phyloP scores from a whole-genome alignment of 345 rosid genomes.

The Excoecaria cochinchinensis region DNA sequence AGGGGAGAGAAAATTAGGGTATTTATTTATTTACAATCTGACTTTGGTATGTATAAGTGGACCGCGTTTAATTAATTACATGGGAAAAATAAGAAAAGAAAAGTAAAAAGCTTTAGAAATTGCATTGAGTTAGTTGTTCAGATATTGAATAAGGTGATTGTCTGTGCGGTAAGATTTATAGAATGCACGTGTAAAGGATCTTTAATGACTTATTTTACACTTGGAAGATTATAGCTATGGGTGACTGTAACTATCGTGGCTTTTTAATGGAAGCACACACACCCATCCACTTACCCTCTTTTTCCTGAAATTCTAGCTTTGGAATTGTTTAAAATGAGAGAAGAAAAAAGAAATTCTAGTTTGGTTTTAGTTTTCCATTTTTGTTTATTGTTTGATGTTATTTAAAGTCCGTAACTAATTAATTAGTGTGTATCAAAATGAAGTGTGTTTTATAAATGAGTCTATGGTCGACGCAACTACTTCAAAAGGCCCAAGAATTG shows the following conservation, averaged over 20 bases:
- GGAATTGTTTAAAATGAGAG: too few species aligned
- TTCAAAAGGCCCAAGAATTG: too few species aligned
- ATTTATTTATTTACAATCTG: not conserved
- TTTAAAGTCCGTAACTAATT: too few species aligned
- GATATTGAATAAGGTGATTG: not conserved
- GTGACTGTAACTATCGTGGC: slow-evolving; percentile 1
- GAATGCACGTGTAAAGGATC: slow-evolving; percentile 8
- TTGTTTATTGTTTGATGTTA: too few species aligned
- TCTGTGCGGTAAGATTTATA: not conserved
- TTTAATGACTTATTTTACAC: slow-evolving; percentile 1
- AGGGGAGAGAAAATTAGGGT: too few species aligned
- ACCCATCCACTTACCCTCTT: not conserved
- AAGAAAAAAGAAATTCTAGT: not conserved
- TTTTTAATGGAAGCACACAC: not conserved
- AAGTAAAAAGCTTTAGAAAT: not conserved
- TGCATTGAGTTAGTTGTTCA: not conserved
- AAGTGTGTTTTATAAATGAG: too few species aligned
- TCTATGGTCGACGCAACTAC: too few species aligned
- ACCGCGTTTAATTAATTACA: not conserved
- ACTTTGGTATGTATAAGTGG: not conserved
- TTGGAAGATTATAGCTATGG: not conserved
- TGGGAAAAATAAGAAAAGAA: not conserved
- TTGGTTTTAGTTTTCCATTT: too few species aligned
- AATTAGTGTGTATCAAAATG: too few species aligned
- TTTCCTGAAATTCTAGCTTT: not conserved